These are phyloP conservation scores for Cyclotella distinguenda DNA, from an alignment of 108 stramenopile genomes.

Conservation along the genomic window DNA sequence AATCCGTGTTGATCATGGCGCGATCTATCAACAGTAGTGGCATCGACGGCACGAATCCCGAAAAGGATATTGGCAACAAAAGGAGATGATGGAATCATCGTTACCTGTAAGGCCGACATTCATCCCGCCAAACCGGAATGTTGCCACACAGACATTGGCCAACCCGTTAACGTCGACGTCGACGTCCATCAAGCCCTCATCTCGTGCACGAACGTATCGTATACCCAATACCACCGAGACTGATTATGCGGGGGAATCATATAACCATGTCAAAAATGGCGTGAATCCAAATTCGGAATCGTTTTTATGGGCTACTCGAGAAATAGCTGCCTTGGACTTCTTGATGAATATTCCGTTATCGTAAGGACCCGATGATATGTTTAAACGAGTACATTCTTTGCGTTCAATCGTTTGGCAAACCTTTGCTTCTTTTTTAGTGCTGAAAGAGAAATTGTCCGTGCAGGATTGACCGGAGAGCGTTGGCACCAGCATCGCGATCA, in stretches of 20 bases:
- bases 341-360: constrained; percentile 68
- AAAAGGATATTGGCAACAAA: too few species aligned
- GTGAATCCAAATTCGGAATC: constrained; percentile 10
- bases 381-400: background rate
- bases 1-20: too few species aligned
- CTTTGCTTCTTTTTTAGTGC: constrained; percentile 9
- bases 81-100: too few species aligned
- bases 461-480: constrained; percentile 45
- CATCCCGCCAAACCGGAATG: too few species aligned
- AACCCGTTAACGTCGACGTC: background rate
- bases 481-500: constrained; percentile 22
- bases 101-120: too few species aligned
- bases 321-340: constrained; percentile 90
- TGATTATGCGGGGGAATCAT: background rate
- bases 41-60: too few species aligned
- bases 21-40: too few species aligned
- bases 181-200: constrained; percentile 29
- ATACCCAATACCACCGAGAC: constrained; percentile 40
- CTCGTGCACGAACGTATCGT: constrained; percentile 37
- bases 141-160: too few species aligned
- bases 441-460: constrained; percentile 65
- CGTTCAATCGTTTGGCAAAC: background rate
- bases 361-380: background rate
- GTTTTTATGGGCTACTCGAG: constrained; percentile 64
- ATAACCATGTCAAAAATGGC: background rate